A percentile compares a stretch with the other conserved stretches of the same genome.
Conservation (phyloP, 2,329 filamentous ascomycete species). For the Colletotrichum shisoi region DNA sequence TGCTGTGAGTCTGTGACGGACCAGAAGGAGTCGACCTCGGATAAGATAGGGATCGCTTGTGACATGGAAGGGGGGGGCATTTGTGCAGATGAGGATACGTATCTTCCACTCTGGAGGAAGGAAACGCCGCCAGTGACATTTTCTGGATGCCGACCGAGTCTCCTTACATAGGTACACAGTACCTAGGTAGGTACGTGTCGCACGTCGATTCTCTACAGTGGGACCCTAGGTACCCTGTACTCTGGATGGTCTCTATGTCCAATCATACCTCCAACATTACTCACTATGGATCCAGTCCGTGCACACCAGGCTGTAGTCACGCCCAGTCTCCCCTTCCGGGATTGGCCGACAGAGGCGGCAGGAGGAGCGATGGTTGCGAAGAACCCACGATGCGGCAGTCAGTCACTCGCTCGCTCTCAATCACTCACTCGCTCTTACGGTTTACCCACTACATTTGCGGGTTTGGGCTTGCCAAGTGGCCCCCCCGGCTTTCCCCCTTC, state of each 20-base stretch:
- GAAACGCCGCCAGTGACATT: conserved; percentile 12
- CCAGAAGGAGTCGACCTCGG: conserved; percentile 15
- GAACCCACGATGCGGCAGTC: conserved; percentile 1
- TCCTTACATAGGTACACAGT: neutral
- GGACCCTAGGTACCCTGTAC: neutral
- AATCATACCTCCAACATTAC: conserved; percentile 26
- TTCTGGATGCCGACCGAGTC: conserved; percentile 7
- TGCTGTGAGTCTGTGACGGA: neutral
- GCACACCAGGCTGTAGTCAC: conserved; percentile 6
- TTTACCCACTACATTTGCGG: too few species aligned
- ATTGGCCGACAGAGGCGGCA: conserved; percentile 31
- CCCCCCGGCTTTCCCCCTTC: conserved; percentile 14
- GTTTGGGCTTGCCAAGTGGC: neutral
- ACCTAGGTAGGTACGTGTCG: neutral
- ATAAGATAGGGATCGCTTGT: conserved; percentile 15
- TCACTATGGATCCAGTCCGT: conserved; percentile 22
- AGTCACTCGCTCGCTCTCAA: neutral
- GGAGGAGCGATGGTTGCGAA: conserved; percentile 1
- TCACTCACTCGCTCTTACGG: too few species aligned
- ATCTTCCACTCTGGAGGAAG: conserved; percentile 9
- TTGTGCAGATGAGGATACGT: too few species aligned
- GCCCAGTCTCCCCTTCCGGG: conserved; percentile 24
- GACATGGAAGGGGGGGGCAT: neutral
- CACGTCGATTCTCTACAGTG: too few species aligned
- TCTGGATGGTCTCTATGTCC: neutral